A percentile compares a stretch with the other conserved stretches of the same genome.
Evolutionary conservation across 768 basidiomycete species (phyloP).

Genomic region (Fomitopsis pulvina): DNA sequence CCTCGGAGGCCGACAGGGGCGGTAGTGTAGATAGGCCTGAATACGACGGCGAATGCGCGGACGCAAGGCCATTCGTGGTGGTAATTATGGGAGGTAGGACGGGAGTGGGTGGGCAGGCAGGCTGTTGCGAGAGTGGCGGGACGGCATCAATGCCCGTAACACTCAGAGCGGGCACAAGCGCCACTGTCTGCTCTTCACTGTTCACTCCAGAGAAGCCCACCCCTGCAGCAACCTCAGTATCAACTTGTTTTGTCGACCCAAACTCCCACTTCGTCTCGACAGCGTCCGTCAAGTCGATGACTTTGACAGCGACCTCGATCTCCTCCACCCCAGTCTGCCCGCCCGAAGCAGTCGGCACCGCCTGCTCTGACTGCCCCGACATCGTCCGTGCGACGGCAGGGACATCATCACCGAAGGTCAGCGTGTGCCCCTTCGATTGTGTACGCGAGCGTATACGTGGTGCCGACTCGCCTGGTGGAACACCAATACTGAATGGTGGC

Average conservation of each 20-base stretch:
- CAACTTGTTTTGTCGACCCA: slow-evolving; percentile 35
- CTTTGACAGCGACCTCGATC: slow-evolving; percentile 10
- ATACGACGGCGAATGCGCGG: slow-evolving; percentile 8
- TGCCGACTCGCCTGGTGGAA: slow-evolving; percentile 31
- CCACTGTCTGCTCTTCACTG: neutral
- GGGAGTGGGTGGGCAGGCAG: neutral
- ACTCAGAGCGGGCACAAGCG: neutral
- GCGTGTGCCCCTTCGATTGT: slow-evolving; percentile 16
- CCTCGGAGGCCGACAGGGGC: slow-evolving; percentile 7
- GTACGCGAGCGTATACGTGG: slow-evolving; percentile 25
- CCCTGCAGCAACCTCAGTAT: neutral
- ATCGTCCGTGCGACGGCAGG: slow-evolving; percentile 5
- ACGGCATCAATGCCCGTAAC: neutral
- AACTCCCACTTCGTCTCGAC: slow-evolving; percentile 46
- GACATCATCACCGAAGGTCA: slow-evolving; percentile 2
- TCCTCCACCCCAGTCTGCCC: slow-evolving; percentile 7
- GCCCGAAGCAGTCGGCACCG: neutral
- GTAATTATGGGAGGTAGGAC: neutral
- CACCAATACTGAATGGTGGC: slow-evolving; percentile 38
- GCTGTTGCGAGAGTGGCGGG: neutral
- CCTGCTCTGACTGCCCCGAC: slow-evolving; percentile 1
- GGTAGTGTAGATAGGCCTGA: slow-evolving; percentile 1
- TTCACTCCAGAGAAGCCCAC: neutral
- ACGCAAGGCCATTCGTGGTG: slow-evolving; percentile 1
- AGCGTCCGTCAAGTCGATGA: slow-evolving; percentile 29